Evolutionary conservation across 2,329 filamentous ascomycete genomes (phyloP), one percentile per base, ranked within the genome.

Genomic region (Paramyrothecium sp.): DNA sequence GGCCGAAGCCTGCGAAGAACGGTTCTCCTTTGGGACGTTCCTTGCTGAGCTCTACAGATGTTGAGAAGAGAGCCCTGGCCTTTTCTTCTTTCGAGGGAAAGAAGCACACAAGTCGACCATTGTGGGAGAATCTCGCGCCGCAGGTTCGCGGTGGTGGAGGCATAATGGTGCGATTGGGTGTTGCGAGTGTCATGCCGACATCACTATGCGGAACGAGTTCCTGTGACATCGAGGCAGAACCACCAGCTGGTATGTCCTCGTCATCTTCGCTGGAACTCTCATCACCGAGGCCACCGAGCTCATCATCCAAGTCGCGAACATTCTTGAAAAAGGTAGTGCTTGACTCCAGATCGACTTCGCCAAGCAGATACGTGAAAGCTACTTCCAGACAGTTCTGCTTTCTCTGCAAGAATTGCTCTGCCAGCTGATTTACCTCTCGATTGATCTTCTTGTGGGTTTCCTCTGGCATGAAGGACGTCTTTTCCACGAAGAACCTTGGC

Each of bases 251-350:
- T 12, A 83, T 81, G 22, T 81, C 78, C 50, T 78, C 78, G 44
- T 92, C 90, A 21, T 93, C 91, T 62, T 93, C 90, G 65, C 90
- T 96, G 3, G 92, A 97, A 63, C 91, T 94, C 62, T 95, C 91
- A 57, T 90, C 89, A 30, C 78, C 81, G 38, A 86, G 71, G 3
- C 75, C 84, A 58, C 81, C 83, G 7, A 84, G 67, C 51, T 81
- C 79, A 65, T 85, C 81, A 55, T 84, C 85, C 8, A 86, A 71
- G 61, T 90, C 87, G 61, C 86, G 81, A 12, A 88, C 84, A 60
- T 85, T 85, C 60, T 85, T 84, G 66, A 88, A 87, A 59, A 84
- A 82, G 0, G 80, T 82, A 7, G 84, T 84, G 65, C 85, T 87
- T 48, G 76, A 78, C 52, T 85, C 81, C 3, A 88, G 74, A 62